These are phyloP conservation scores for Aristolochia contorta DNA, from an alignment of 164 flowering plant genomes.

Conservation along the genomic window DNA sequence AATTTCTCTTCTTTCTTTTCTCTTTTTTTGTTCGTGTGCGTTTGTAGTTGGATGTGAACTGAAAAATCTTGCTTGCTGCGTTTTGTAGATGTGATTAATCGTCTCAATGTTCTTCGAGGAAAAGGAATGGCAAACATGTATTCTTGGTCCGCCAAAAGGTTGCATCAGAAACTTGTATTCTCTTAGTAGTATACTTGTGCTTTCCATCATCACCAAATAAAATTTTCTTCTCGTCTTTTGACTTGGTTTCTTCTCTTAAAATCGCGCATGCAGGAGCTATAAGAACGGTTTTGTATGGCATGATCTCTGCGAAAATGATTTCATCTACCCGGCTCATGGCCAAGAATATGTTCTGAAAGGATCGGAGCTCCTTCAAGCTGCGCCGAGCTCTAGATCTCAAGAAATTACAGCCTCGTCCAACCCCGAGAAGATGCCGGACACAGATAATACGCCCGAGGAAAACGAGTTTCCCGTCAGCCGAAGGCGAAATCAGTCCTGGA, in stretches of 20 bases:
- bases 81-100: constrained; percentile 66
- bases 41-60: neutral
- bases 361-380: constrained; percentile 50
- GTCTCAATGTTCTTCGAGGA: constrained; percentile 67
- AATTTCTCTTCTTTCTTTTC: neutral
- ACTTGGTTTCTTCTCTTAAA: neutral
- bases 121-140: constrained; percentile 72
- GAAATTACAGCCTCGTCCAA: constrained; percentile 23
- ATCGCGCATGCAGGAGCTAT: constrained; percentile 51
- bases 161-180: neutral
- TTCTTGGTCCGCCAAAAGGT: constrained; percentile 87
- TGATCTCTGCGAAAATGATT: constrained; percentile 70
- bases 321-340: constrained; percentile 75
- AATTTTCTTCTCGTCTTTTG: too few species aligned
- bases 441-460: constrained; percentile 13
- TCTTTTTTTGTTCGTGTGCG: neutral
- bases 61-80: constrained; percentile 1
- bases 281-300: constrained; percentile 95
- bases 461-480: constrained; percentile 29
- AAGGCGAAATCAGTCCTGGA: constrained; percentile 77
- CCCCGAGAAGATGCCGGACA: constrained; percentile 16
- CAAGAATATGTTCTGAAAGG: constrained; percentile 94
- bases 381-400: constrained; percentile 11
- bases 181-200: too few species aligned
- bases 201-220: too few species aligned